Evolutionary conservation across 805 yeast species (phyloP).

Genomic region (Metschnikowia picachoensis): DNA sequence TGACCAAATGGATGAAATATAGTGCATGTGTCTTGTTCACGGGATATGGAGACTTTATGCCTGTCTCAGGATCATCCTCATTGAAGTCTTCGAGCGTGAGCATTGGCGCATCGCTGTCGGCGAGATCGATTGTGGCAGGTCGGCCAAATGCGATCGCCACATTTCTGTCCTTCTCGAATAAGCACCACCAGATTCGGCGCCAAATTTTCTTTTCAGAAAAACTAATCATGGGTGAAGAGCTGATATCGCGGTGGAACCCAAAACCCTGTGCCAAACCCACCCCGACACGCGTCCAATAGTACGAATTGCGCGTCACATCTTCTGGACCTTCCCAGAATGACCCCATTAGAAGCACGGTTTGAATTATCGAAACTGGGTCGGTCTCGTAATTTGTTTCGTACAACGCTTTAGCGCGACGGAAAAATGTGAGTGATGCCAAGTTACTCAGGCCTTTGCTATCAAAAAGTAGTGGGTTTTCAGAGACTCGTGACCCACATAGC

Average conservation of each 20-base stretch:
- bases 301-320: constrained; percentile 60
- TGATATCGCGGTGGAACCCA: constrained; percentile 65
- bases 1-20: constrained; percentile 59
- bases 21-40: constrained; percentile 47
- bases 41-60: constrained; percentile 39
- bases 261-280: constrained; percentile 68
- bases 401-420: constrained; percentile 69
- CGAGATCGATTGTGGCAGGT: constrained; percentile 63
- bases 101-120: constrained; percentile 77
- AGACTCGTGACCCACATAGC: constrained; percentile 63
- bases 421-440: constrained; percentile 49
- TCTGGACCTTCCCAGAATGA: constrained; percentile 75
- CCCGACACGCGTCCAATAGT: constrained; percentile 69
- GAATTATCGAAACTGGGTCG: constrained; percentile 59
- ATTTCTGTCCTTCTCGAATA: constrained; percentile 66
- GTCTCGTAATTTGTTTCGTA: constrained; percentile 67
- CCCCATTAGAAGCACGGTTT: constrained; percentile 58
- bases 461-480: constrained; percentile 47
- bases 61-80: constrained; percentile 43
- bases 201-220: constrained; percentile 44
- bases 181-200: constrained; percentile 74
- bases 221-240: constrained; percentile 37
- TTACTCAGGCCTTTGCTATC: constrained; percentile 52
- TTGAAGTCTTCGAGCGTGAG: constrained; percentile 60
- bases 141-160: constrained; percentile 73